Evolutionary conservation across 441 rosid genomes (phyloP).

Genomic region (Adansonia gregorii): DNA sequence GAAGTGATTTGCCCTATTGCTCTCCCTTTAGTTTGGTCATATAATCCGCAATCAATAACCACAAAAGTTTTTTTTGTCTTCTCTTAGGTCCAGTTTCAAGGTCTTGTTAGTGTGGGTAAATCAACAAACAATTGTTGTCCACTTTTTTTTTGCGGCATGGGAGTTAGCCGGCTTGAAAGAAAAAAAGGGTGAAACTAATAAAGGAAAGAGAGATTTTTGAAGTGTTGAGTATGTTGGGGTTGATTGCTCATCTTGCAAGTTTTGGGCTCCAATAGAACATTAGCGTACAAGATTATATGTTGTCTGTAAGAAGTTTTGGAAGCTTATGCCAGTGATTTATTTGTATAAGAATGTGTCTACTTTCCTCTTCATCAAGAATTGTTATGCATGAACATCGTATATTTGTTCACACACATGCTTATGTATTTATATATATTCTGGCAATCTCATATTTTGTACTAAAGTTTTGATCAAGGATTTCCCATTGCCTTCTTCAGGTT

Average conservation of each 20-base stretch:
- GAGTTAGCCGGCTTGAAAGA: not conserved
- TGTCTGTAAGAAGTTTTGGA: not conserved
- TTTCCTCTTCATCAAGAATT: not conserved
- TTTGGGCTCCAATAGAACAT: not conserved
- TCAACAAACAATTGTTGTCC: not conserved
- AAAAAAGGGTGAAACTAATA: not conserved
- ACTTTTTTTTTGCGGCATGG: not conserved
- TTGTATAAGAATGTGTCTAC: not conserved
- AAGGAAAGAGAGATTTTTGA: not conserved
- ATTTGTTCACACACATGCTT: not conserved
- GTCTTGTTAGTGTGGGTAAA: not conserved
- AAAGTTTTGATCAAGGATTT: conserved; percentile 10
- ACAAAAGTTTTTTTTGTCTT: not conserved
- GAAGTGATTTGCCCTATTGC: not conserved
- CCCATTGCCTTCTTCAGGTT: conserved; percentile 53
- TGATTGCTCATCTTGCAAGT: not conserved
- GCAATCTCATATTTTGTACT: not conserved
- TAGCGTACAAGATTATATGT: not conserved
- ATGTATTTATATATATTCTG: not conserved
- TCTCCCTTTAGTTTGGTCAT: not conserved
- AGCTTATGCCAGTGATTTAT: not conserved
- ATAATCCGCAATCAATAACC: not conserved
- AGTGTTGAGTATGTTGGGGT: not conserved
- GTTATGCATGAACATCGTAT: not conserved
- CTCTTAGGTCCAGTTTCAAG: not conserved